Conservation (phyloP, 345 rosid species). For the Eucalyptus virginea region DNA sequence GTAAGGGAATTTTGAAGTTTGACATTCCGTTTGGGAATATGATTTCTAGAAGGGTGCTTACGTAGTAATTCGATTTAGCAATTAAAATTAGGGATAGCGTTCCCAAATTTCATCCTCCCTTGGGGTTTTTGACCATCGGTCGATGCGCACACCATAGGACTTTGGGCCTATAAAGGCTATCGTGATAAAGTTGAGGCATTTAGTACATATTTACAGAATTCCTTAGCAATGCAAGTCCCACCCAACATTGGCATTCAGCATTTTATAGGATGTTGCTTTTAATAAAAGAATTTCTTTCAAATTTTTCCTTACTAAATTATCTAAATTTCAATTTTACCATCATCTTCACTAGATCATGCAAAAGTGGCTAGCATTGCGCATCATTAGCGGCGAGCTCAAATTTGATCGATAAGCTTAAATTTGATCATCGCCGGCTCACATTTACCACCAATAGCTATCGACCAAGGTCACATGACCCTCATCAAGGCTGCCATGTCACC, state of each 20-base stretch:
- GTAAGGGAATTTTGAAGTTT: not conserved
- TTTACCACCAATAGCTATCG: not conserved
- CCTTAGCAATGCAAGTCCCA: not conserved
- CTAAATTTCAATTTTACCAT: not conserved
- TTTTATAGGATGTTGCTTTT: not conserved
- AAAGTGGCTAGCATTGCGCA: rapidly evolving
- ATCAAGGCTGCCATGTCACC: not conserved
- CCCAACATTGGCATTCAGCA: not conserved
- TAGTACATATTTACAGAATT: not conserved
- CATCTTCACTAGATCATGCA: not conserved
- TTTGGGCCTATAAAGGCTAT: not conserved
- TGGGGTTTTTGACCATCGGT: not conserved
- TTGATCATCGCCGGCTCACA: rapidly evolving
- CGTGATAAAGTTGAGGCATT: not conserved
- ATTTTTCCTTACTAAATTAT: not conserved
- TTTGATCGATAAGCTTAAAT: not conserved
- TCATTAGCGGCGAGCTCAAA: rapidly evolving
- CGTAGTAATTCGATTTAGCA: not conserved
- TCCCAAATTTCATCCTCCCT: not conserved
- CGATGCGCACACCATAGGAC: not conserved
- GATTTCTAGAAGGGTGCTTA: not conserved
- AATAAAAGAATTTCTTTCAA: not conserved
- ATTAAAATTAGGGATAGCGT: not conserved
- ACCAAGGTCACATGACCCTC: not conserved
- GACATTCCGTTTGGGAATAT: not conserved